Base-by-base conservation (phyloP, 2,329 filamentous ascomycete genomes). In the Apiospora pterosperma region DNA sequence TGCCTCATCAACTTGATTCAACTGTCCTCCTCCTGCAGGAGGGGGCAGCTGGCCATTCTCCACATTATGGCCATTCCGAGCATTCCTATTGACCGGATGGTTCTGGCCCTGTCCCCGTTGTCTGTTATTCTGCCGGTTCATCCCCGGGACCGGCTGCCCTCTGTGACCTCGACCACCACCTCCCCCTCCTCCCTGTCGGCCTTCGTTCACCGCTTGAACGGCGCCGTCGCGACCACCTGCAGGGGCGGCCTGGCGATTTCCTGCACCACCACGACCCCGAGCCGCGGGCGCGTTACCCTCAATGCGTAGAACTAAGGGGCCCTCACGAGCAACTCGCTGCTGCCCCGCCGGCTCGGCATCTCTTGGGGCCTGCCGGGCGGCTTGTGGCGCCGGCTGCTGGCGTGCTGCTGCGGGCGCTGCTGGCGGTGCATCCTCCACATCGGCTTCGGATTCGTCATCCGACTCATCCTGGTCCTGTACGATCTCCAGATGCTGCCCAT, bases 271-370 rank as follows among this genome's bases (percentile, higher is more conserved):
- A 11, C 66, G 62, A 39, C 62, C 65, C 61, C 61, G 68, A 55
- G 66, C 72, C 38, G 69, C 70, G 36, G 74, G 73, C 55, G 74
- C 74, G 55, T 72, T 75, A 23, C 80, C 78, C 42, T 82, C 80
- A 34, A 88, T 82, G 36, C 85, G 80, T 36, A 88, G 80, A 14
- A 88, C 84, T 12, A 87, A 79, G 5, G 85, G 85, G 1, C 82
- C 85, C 70, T 88, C 85, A 2, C 82, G 82, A 48, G 82, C 85
- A n/a, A 87, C 79, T 34, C 48, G 48, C 48, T 55, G 48, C 48
- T 31, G 48, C 48, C n/a, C 48, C 28, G 48, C 48, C 48, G 28
- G 48, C 21, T 55, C 48, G 21, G 73, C 79, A 59, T 82, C 78
- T 62, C 74, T 69, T 25, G 68, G 69, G 38, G 70, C 68, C 41